phyloP scores from a whole-genome alignment of 1,284 basidiomycete species.

The Ustilago tritici region DNA sequence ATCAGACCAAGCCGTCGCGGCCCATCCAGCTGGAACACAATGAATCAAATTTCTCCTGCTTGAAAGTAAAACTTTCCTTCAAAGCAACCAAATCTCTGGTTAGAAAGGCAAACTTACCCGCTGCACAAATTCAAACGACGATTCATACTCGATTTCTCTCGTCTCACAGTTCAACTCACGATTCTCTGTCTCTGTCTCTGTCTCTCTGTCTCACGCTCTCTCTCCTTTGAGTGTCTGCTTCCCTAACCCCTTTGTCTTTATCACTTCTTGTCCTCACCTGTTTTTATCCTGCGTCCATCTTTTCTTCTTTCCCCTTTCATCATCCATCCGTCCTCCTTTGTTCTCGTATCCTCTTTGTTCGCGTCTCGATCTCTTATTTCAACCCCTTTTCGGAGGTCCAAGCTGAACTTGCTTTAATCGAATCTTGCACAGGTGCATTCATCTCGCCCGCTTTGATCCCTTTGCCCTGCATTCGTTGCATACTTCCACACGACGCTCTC shows the following conservation, averaged over 20 bases:
- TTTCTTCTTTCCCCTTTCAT: neutral
- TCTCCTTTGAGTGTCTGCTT: too few species aligned
- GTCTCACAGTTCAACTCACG: too few species aligned
- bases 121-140: neutral
- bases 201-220: neutral
- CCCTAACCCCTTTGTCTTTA: too few species aligned
- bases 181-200: neutral
- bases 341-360: constrained; percentile 4
- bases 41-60: neutral
- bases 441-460: constrained; percentile 6
- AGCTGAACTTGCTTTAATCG: constrained; percentile 3
- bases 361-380: neutral
- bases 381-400: constrained; percentile 1
- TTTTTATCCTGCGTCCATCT: neutral
- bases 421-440: neutral
- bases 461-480: neutral
- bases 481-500: neutral
- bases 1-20: too few species aligned
- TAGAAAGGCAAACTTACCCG: neutral
- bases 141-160: neutral
- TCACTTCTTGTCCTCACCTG: too few species aligned
- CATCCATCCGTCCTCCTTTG: neutral
- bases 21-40: too few species aligned
- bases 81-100: neutral
- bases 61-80: neutral